Evolutionary conservation across 495 filamentous ascomycete genomes (phyloP).

Genomic region (Aspergillus incahuasiensis): DNA sequence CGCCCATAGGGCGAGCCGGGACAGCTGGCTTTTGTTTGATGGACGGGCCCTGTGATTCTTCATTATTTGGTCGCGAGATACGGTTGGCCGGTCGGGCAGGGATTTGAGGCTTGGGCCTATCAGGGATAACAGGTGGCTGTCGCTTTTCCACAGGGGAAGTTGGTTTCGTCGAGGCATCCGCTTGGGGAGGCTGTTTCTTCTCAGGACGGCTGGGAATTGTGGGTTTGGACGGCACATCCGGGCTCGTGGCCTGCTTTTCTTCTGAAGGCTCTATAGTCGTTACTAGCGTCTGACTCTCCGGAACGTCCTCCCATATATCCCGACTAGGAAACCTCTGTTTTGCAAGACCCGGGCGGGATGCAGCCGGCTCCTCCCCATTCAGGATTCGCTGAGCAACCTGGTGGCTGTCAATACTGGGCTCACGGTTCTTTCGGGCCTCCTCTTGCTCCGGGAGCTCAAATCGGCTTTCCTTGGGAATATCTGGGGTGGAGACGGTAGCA

Average conservation of each 20-base stretch:
- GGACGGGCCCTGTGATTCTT: slow-evolving; percentile 25
- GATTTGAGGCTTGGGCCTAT: slow-evolving; percentile 75
- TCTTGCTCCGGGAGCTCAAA: slow-evolving; percentile 59
- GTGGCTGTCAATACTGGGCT: slow-evolving; percentile 43
- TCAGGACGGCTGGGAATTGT: slow-evolving; percentile 41
- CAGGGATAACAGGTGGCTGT: slow-evolving; percentile 55
- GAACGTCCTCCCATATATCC: slow-evolving; percentile 96
- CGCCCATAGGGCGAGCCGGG: slow-evolving; percentile 71
- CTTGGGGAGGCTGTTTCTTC: slow-evolving; percentile 35
- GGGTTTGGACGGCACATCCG: slow-evolving; percentile 38
- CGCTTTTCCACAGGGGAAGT: slow-evolving; percentile 42
- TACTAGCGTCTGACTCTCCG: slow-evolving; percentile 73
- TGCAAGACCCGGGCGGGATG: slow-evolving; percentile 44
- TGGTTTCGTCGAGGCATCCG: slow-evolving; percentile 27
- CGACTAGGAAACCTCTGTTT: slow-evolving; percentile 84
- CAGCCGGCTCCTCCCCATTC: slow-evolving; percentile 37
- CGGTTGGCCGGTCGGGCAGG: slow-evolving; percentile 65
- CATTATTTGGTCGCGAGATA: slow-evolving; percentile 29
- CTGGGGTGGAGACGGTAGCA: slow-evolving; percentile 79
- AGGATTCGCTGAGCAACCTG: slow-evolving; percentile 41
- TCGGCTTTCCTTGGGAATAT: slow-evolving; percentile 36
- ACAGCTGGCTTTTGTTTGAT: slow-evolving; percentile 68
- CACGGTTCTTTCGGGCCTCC: slow-evolving; percentile 43
- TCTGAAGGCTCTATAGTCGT: slow-evolving; percentile 69
- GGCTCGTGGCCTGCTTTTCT: slow-evolving; percentile 44